Evolutionary conservation across 441 rosid genomes (phyloP).

Genomic region (Gossypium aridum): DNA sequence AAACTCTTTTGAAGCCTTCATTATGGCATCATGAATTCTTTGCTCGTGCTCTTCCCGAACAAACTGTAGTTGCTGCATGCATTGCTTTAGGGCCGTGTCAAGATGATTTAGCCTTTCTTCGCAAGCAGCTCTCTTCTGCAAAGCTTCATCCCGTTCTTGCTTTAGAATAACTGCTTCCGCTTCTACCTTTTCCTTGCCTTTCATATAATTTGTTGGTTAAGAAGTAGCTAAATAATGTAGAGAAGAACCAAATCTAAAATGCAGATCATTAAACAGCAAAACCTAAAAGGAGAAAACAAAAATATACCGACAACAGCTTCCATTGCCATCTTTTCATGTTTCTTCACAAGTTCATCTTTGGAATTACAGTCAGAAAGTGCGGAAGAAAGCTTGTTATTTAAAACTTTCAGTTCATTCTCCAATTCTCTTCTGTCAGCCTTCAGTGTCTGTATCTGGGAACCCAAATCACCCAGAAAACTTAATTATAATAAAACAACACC

Average conservation of each 20-base stretch:
- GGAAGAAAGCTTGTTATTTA: slow-evolving; percentile 49
- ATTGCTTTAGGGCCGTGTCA: slow-evolving; percentile 71
- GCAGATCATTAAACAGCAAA: not conserved
- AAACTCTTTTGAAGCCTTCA: slow-evolving; percentile 51
- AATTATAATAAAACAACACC: not conserved
- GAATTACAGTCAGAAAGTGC: slow-evolving; percentile 37
- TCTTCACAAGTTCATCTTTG: slow-evolving; percentile 40
- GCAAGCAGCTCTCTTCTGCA: slow-evolving; percentile 35
- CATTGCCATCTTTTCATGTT: slow-evolving; percentile 42
- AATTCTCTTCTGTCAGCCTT: slow-evolving; percentile 39
- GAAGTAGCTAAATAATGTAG: not conserved
- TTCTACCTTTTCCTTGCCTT: slow-evolving; percentile 63
- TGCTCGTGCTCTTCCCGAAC: slow-evolving; percentile 72
- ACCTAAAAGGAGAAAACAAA: not conserved
- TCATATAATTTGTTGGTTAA: slow-evolving; percentile 12
- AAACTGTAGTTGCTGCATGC: slow-evolving; percentile 65
- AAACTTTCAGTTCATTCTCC: slow-evolving; percentile 43
- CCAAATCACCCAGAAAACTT: not conserved
- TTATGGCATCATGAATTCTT: slow-evolving; percentile 71
- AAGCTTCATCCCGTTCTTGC: slow-evolving; percentile 48
- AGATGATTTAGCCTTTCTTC: slow-evolving; percentile 48
- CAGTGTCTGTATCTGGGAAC: slow-evolving; percentile 35
- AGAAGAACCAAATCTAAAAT: not conserved
- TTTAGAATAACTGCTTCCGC: slow-evolving; percentile 45
- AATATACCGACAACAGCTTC: slow-evolving; percentile 58